Conservation (phyloP, 1,284 basidiomycete genomes). For the Sporisorium iseilematis-ciliati region DNA sequence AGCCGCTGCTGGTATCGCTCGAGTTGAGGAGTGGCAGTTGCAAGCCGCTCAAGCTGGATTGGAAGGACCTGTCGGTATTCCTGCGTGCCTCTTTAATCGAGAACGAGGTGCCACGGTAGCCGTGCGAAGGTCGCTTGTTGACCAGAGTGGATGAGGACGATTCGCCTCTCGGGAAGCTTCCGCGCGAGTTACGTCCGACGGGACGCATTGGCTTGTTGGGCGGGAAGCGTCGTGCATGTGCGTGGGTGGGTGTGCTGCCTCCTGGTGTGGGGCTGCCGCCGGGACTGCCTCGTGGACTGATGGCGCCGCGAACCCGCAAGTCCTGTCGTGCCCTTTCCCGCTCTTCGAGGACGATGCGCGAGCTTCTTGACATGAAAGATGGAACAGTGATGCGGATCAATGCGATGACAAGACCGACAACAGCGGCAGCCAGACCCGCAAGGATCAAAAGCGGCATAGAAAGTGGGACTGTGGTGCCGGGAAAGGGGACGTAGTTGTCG, state of each 20-base stretch:
- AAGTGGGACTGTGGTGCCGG: slow-evolving; percentile 40
- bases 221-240: slow-evolving; percentile 25
- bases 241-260: slow-evolving; percentile 18
- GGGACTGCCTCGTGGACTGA: slow-evolving; percentile 35
- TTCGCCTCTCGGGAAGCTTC: slow-evolving; percentile 23
- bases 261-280: slow-evolving; percentile 33
- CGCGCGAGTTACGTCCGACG: slow-evolving; percentile 38
- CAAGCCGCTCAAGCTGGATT: slow-evolving; percentile 28
- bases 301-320: slow-evolving; percentile 38
- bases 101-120: slow-evolving; percentile 48
- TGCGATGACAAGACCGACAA: slow-evolving; percentile 19
- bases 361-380: slow-evolving; percentile 39
- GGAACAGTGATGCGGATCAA: slow-evolving; percentile 35
- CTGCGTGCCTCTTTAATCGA: slow-evolving; percentile 37
- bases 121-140: slow-evolving; percentile 29
- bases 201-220: slow-evolving; percentile 34
- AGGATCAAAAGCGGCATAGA: slow-evolving; percentile 44
- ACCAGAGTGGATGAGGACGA: slow-evolving; percentile 13
- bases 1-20: slow-evolving; percentile 47
- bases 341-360: slow-evolving; percentile 44
- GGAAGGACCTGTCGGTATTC: slow-evolving; percentile 32
- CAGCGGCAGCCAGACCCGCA: slow-evolving; percentile 31
- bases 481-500: slow-evolving; percentile 47
- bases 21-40: slow-evolving; percentile 36
- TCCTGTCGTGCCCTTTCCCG: slow-evolving; percentile 43